Conservation (phyloP, 345 rosid species). For the Turritis glabra region DNA sequence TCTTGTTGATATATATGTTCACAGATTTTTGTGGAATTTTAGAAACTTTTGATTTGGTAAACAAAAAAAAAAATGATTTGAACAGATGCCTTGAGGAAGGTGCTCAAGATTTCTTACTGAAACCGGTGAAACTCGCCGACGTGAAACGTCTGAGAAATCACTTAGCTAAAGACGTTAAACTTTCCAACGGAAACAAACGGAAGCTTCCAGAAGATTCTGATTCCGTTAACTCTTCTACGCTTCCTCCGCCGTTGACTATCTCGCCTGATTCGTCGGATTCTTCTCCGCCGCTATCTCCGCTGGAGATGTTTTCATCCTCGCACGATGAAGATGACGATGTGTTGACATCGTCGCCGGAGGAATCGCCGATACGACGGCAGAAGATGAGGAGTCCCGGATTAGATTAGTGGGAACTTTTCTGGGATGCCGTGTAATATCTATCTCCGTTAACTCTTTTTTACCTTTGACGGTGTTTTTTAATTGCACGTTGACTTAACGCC, state of each 20-base stretch:
- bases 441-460: slow-evolving; percentile 41
- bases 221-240: slow-evolving; percentile 35
- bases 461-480: slow-evolving; percentile 36
- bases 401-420: slow-evolving; percentile 32
- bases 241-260: slow-evolving; percentile 37
- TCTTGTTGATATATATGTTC: neutral
- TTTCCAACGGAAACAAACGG: slow-evolving; percentile 48
- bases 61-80: neutral
- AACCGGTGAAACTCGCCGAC: slow-evolving; percentile 91
- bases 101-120: slow-evolving; percentile 84
- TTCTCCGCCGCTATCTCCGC: slow-evolving; percentile 54
- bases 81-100: slow-evolving; percentile 94
- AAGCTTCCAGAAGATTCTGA: slow-evolving; percentile 51
- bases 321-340: slow-evolving; percentile 23
- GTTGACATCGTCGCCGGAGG: slow-evolving; percentile 27
- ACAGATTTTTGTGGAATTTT: neutral
- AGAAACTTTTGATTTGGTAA: neutral
- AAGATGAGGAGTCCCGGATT: slow-evolving; percentile 40
- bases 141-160: slow-evolving; percentile 68
- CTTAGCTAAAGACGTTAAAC: slow-evolving; percentile 48
- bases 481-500: slow-evolving; percentile 41
- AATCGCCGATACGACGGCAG: slow-evolving; percentile 36
- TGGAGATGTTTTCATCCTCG: slow-evolving; percentile 23
- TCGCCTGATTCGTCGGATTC: slow-evolving; percentile 45
- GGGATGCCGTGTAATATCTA: slow-evolving; percentile 32